Evolutionary conservation across 1,284 basidiomycete species (phyloP), one percentile per base, ranked within the genome.

Genomic region (Ceratobasidium sp.): DNA sequence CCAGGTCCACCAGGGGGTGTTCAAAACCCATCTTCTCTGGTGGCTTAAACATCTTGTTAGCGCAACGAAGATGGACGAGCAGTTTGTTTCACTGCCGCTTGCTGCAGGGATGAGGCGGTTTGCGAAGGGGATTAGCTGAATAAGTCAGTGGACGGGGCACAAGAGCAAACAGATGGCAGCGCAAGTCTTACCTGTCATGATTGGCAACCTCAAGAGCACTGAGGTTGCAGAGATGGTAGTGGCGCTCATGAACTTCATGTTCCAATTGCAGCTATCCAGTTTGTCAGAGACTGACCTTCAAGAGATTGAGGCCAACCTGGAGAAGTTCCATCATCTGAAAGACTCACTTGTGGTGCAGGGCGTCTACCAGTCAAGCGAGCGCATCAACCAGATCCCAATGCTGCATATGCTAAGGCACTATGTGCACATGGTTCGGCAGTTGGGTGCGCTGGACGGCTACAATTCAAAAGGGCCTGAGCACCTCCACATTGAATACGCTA

Each of bases 111-210:
- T 65, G 63, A n/a, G 63, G 26, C 63, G 45, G 39, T 65, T 65
- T 31, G 8, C 63, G 26, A 65, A 49, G 28, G 63, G 63, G 39
- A 49, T 65, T 13, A 65, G 23, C 10, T 26, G 31, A 1, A 39
- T 42, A 7, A 58, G 28, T 8, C 81, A 82, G 65, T 81, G 80
- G 80, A 83, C 83, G 5, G 83, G 83, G 1, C 78, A 37, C 7
- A 82, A 84, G 75, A 63, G 79, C 68, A 82, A 82, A 37, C 81
- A 85, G 42, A 85, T 87, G 13, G 82, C 81, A 54, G 74, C 73
- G 17, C 65, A 67, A 35, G n/a, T 67, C 65, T 49, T 67, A 67
- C 65, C 65, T 17, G 28, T 53, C 8, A 47, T 67, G 6, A 20
- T 61, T n/a, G 65, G 65, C 6, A 26, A 53, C 39, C 28, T 67